Conservation (phyloP, 257 asterid species). For the Craterostigma plantagineum region DNA sequence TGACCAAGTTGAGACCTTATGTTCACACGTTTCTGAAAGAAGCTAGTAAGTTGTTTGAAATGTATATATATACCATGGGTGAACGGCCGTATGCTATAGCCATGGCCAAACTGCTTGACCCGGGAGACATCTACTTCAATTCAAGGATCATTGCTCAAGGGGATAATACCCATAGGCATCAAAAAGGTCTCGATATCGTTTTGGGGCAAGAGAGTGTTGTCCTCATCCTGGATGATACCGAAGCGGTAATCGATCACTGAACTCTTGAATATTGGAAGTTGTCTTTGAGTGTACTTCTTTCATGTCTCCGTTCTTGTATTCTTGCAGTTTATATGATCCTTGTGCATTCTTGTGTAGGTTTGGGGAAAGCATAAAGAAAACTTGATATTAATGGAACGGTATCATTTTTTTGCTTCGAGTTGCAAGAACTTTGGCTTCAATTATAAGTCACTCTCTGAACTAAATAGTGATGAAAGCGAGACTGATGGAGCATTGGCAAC, state of each 20-base stretch:
- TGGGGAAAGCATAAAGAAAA: conserved; percentile 82
- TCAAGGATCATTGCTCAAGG: conserved; percentile 81
- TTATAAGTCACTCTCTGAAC: conserved; percentile 52
- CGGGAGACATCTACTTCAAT: conserved; percentile 43
- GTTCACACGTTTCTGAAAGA: conserved; percentile 60
- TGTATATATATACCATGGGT: conserved; percentile 94
- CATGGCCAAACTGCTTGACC: conserved; percentile 85
- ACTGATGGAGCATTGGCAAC: conserved; percentile 68
- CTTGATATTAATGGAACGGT: conserved; percentile 72
- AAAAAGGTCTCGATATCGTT: conserved; percentile 86
- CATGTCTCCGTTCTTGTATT: neutral
- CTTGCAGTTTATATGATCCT: neutral
- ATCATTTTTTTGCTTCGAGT: conserved; percentile 80
- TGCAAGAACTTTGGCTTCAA: conserved; percentile 57
- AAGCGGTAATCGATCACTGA: conserved; percentile 28
- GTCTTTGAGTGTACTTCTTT: too few relatives aligned
- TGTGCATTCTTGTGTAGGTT: conserved; percentile 21
- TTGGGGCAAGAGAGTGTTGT: conserved; percentile 82
- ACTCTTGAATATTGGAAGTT: too few relatives aligned
- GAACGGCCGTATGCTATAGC: conserved; percentile 79
- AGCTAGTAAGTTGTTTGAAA: conserved; percentile 62
- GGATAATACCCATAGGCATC: conserved; percentile 63
- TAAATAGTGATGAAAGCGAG: conserved; percentile 64
- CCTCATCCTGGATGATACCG: conserved; percentile 90
- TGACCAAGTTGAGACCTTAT: conserved; percentile 91